Percentiles rank a stretch among this genome's conserved stretches.
Conservation (phyloP, 2,329 filamentous ascomycete genomes). For the Pochonia chlamydosporia region DNA sequence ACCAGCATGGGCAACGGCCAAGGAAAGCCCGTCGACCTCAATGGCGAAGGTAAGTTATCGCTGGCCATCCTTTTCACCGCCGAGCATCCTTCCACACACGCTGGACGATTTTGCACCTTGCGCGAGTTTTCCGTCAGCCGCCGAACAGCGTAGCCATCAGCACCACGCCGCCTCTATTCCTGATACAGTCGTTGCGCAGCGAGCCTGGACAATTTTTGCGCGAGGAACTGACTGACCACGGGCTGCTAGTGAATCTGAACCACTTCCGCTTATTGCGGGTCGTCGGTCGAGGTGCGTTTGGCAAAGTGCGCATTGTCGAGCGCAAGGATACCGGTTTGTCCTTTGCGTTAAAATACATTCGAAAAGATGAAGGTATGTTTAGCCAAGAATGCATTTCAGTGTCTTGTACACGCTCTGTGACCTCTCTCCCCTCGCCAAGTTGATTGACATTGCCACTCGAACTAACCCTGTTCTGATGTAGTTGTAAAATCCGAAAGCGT, state of each 20-base stretch:
- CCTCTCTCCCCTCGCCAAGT: not conserved
- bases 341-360: conserved; percentile 96
- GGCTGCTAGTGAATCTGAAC: conserved; percentile 76
- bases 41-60: conserved; percentile 70
- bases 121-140: no score
- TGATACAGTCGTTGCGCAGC: not conserved
- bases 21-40: conserved; percentile 87
- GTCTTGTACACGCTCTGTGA: not conserved
- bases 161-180: not conserved
- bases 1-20: conserved; percentile 92
- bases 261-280: conserved; percentile 94
- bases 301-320: conserved; percentile 97
- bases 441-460: not conserved
- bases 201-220: not conserved
- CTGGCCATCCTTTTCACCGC: not conserved
- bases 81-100: no score
- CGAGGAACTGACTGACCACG: not conserved
- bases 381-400: not conserved
- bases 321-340: conserved; percentile 90
- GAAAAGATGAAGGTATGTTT: conserved; percentile 95
- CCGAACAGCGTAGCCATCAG: no score
- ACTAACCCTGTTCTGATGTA: conserved; percentile 29
- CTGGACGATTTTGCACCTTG: no score
- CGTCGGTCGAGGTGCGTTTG: conserved; percentile 95
- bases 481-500: conserved; percentile 97